phyloP scores from a whole-genome alignment of 257 asterid genomes.

The Paraleonurus japonicus region DNA sequence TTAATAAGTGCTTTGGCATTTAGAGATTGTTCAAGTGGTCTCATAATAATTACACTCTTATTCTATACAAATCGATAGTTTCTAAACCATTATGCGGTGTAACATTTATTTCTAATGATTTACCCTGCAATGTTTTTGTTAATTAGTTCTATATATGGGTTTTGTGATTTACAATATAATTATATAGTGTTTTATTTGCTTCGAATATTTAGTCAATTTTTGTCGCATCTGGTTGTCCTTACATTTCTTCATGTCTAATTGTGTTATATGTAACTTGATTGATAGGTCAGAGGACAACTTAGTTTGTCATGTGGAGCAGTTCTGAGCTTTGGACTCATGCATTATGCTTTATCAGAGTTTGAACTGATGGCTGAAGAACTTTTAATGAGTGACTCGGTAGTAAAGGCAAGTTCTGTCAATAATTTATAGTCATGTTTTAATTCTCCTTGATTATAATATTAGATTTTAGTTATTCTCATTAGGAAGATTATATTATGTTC shows the following conservation, averaged over 20 bases:
- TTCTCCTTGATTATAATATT: background rate
- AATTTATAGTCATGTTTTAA: conserved; percentile 12
- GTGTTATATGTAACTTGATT: conserved; percentile 4
- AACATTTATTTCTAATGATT: conserved; percentile 2
- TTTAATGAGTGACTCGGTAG: conserved; percentile 84
- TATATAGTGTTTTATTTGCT: background rate
- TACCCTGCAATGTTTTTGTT: conserved; percentile 1
- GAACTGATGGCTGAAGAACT: conserved; percentile 92
- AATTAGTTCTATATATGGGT: background rate
- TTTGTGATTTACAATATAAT: conserved; percentile 1
- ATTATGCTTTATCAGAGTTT: conserved; percentile 70
- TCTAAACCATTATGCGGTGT: background rate
- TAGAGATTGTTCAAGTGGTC: background rate
- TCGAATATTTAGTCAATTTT: conserved; percentile 18
- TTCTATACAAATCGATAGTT: background rate
- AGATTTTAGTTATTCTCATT: conserved; percentile 4
- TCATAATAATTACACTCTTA: background rate
- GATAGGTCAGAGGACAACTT: conserved; percentile 85
- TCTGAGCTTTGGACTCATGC: conserved; percentile 75
- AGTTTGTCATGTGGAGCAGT: conserved; percentile 77
- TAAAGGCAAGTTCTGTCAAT: conserved; percentile 54
- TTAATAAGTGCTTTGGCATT: background rate
- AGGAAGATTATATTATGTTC: background rate
- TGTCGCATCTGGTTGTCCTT: background rate
- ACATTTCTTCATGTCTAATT: conserved; percentile 20